These are phyloP conservation scores for Backusella liffmaniae DNA, from an alignment of 192 early-diverging fungal species.

Conservation along the genomic window DNA sequence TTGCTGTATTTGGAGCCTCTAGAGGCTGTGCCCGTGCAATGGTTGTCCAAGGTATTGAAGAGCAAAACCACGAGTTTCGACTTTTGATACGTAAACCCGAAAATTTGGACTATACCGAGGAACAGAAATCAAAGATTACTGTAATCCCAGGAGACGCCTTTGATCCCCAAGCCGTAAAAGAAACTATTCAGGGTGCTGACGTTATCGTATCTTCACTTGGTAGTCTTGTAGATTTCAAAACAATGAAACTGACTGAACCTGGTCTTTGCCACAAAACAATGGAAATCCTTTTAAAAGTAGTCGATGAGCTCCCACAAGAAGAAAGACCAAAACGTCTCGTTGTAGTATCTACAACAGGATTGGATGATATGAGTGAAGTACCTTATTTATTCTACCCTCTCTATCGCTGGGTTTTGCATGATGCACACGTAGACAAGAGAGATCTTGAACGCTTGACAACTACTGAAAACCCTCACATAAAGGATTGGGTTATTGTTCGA, in stretches of 20 bases:
- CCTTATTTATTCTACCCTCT: constrained; percentile 11
- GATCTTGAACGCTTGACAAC: constrained; percentile 1
- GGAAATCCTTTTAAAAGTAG: constrained; percentile 1
- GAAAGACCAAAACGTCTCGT: constrained; percentile 4
- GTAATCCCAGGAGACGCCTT: constrained; percentile 44
- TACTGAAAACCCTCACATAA: not conserved
- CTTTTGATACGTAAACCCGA: constrained; percentile 39
- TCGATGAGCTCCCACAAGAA: not conserved
- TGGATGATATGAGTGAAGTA: constrained; percentile 10
- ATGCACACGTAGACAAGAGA: constrained; percentile 19
- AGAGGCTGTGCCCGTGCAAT: constrained; percentile 20
- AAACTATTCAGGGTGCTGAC: constrained; percentile 38
- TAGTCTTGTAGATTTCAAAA: constrained; percentile 21
- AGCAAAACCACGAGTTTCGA: constrained; percentile 13
- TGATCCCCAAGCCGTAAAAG: constrained; percentile 29
- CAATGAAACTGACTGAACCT: constrained; percentile 15
- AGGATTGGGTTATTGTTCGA: constrained; percentile 41
- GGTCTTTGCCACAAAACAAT: constrained; percentile 8
- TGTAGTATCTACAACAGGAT: constrained; percentile 11
- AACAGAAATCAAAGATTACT: constrained; percentile 33
- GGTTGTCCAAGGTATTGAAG: constrained; percentile 17
- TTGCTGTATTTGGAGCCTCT: constrained; percentile 21
- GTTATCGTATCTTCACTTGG: constrained; percentile 40
- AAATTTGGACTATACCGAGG: constrained; percentile 38
- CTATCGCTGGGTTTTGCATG: not conserved